Evolutionary conservation across 495 filamentous ascomycete species (phyloP).

Genomic region (Daldinia vernicosa): DNA sequence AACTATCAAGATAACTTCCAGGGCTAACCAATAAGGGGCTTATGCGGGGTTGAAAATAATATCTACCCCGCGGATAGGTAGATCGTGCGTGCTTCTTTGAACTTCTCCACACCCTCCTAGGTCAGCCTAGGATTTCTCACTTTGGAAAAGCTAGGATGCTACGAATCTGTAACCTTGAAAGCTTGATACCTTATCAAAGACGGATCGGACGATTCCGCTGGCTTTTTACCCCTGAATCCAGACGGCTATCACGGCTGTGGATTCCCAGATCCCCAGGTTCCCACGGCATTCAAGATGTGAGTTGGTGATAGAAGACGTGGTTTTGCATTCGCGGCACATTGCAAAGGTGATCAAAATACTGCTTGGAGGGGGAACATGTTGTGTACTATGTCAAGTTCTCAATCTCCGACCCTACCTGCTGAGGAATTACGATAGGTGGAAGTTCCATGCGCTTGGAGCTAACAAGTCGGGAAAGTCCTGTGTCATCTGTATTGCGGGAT

Average conservation of each 20-base stretch:
- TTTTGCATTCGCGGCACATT: conserved; percentile 21
- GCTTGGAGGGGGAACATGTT: background rate
- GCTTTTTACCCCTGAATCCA: conserved; percentile 13
- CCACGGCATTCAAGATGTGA: conserved; percentile 8
- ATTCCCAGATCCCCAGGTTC: background rate
- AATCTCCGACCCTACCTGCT: background rate
- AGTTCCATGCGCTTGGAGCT: conserved; percentile 20
- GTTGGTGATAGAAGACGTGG: conserved; percentile 11
- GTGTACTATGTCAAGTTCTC: background rate
- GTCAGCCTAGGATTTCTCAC: conserved; percentile 35
- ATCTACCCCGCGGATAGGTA: conserved; percentile 43
- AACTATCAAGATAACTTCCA: conserved; percentile 2
- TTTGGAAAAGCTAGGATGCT: conserved; percentile 33
- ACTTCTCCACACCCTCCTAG: conserved; percentile 25
- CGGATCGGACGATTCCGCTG: conserved; percentile 35
- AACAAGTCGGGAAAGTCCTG: conserved; percentile 25
- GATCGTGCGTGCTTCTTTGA: conserved; percentile 13
- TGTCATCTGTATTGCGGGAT: conserved; percentile 19
- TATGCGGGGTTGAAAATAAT: conserved; percentile 37
- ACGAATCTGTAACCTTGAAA: conserved; percentile 31
- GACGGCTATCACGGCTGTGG: conserved; percentile 31
- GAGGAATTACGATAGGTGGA: conserved; percentile 20
- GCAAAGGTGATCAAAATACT: conserved; percentile 1
- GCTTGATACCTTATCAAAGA: conserved; percentile 33
- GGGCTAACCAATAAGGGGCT: conserved; percentile 35